These are phyloP conservation scores for Jacaranda copaia DNA, from an alignment of 257 asterid species.

Conservation along the genomic window DNA sequence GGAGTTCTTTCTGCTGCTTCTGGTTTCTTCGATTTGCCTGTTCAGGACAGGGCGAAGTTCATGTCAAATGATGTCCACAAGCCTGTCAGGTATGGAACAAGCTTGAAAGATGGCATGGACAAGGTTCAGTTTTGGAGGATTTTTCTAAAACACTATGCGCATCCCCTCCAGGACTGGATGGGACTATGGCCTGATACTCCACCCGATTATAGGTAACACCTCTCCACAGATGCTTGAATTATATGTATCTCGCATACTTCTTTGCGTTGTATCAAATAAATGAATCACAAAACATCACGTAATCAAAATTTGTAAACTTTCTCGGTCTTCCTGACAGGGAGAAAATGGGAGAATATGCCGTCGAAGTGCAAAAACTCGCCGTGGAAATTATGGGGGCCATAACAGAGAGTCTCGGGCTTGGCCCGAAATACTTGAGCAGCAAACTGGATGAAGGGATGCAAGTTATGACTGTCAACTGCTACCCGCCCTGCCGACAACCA, in stretches of 20 bases:
- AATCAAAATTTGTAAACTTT: too few relatives aligned
- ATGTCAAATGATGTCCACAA: conserved; percentile 50
- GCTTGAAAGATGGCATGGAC: conserved; percentile 53
- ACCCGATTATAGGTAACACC: conserved; percentile 47
- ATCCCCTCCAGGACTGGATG: conserved; percentile 56
- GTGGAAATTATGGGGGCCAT: conserved; percentile 37
- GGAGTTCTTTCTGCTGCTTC: conserved; percentile 46
- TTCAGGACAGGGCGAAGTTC: conserved; percentile 42
- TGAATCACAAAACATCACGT: background rate
- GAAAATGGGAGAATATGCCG: conserved; percentile 56
- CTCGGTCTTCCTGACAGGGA: conserved; percentile 32
- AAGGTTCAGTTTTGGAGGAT: conserved; percentile 52
- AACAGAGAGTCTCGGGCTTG: conserved; percentile 58
- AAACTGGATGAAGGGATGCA: conserved; percentile 51
- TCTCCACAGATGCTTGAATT: too few relatives aligned
- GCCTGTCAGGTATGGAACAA: conserved; percentile 53
- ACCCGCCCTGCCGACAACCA: conserved; percentile 55
- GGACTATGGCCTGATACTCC: conserved; percentile 58
- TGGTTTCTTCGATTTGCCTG: conserved; percentile 49
- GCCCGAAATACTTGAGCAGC: conserved; percentile 40
- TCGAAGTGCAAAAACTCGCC: conserved; percentile 44
- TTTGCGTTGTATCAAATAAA: too few relatives aligned
- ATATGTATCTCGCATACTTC: too few relatives aligned
- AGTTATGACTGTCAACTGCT: conserved; percentile 53
- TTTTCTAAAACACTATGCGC: conserved; percentile 63